Percentiles rank a stretch among this genome's conserved stretches.
Conservation (phyloP, 2,329 filamentous ascomycete genomes). For the Pezizomycotina sp. region DNA sequence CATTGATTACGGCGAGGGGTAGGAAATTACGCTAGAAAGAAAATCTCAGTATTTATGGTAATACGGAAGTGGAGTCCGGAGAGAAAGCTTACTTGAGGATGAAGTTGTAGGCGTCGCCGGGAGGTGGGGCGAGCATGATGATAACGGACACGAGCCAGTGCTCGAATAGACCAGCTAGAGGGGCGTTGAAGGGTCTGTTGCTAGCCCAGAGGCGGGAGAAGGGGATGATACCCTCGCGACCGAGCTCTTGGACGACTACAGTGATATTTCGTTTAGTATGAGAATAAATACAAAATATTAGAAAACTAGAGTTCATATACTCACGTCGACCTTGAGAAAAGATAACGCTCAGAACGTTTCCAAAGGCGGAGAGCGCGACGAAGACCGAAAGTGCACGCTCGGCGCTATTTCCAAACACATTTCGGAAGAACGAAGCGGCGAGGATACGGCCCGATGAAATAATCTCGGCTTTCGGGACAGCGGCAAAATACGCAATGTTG, state of each 20-base stretch:
- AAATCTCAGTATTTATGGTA: not conserved
- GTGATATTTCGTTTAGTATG: not conserved
- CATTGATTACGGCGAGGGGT: slow-evolving; percentile 40
- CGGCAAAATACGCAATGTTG: slow-evolving; percentile 50
- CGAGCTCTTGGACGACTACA: slow-evolving; percentile 36
- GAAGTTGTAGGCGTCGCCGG: slow-evolving; percentile 52
- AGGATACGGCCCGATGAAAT: slow-evolving; percentile 44
- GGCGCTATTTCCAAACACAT: slow-evolving; percentile 43
- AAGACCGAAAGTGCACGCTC: slow-evolving; percentile 37
- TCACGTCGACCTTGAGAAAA: slow-evolving; percentile 45
- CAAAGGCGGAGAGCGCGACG: slow-evolving; percentile 44
- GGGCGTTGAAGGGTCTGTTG: slow-evolving; percentile 49
- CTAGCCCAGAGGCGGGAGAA: slow-evolving; percentile 52
- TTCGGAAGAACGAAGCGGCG: slow-evolving; percentile 44
- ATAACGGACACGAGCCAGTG: slow-evolving; percentile 51
- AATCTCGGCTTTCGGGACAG: slow-evolving; percentile 42
- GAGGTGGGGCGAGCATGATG: slow-evolving; percentile 48
- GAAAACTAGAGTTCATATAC: not conserved
- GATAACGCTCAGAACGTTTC: slow-evolving; percentile 45
- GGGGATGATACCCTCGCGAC: slow-evolving; percentile 52
- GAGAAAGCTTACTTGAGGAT: slow-evolving; percentile 36
- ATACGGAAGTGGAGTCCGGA: not conserved
- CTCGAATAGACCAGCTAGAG: slow-evolving; percentile 43
- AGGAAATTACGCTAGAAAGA: slow-evolving; percentile 27
- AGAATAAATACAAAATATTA: not conserved